Percentiles rank a stretch among this genome's conserved stretches.
These are phyloP conservation scores for Anastatica hierochuntica DNA, from an alignment of 345 rosid species.

Conservation along the genomic window DNA sequence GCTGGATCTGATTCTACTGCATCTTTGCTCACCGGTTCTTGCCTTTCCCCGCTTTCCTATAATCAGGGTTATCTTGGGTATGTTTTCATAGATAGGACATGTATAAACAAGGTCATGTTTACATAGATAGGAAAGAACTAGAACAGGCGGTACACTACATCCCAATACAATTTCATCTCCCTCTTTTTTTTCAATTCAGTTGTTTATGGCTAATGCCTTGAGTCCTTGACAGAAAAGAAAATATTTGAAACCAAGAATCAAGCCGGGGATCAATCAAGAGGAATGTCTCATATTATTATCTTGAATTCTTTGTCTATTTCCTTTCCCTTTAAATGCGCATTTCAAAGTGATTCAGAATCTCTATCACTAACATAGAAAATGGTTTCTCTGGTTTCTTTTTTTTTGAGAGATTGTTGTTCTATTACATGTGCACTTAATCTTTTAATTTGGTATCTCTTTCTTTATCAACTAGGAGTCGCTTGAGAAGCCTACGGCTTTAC, in stretches of 20 bases:
- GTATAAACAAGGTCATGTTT: too few relatives aligned
- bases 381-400: not conserved
- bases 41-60: slow-evolving; percentile 43
- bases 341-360: not conserved
- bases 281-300: not conserved
- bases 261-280: too few relatives aligned
- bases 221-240: too few relatives aligned
- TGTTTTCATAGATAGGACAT: not conserved
- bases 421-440: not conserved
- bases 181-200: too few relatives aligned
- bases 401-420: not conserved
- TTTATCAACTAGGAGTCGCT: slow-evolving; percentile 32
- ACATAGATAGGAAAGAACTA: too few relatives aligned
- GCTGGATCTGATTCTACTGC: slow-evolving; percentile 23
- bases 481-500: slow-evolving; percentile 65
- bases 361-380: not conserved
- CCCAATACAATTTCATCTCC: too few relatives aligned
- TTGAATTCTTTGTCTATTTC: not conserved
- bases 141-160: too few relatives aligned
- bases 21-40: slow-evolving; percentile 51
- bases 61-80: slow-evolving; percentile 20
- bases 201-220: too few relatives aligned
- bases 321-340: too few relatives aligned
- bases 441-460: slow-evolving; percentile 9
- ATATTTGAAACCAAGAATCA: too few relatives aligned